Evolutionary conservation across 1,284 basidiomycete genomes (phyloP), one percentile per base, ranked within the genome.

Genomic region (Ustilago vetiveriae): DNA sequence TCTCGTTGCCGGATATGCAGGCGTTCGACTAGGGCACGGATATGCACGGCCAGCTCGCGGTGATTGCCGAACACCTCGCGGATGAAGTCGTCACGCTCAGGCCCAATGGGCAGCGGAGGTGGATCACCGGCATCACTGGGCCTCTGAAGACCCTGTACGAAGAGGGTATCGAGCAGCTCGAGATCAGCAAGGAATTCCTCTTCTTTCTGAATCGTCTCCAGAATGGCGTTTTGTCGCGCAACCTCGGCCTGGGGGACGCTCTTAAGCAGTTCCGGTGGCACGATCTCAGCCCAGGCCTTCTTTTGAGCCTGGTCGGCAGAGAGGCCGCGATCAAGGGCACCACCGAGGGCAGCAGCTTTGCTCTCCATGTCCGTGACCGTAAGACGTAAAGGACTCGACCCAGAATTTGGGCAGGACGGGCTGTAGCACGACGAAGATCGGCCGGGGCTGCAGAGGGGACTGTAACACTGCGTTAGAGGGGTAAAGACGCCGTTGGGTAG

Each of bases 401-500:
- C 23, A 39, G 73, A 59, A 37, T 68, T 60, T 9, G 74, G 69
- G 52, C 80, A 78, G 44, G 69, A 68, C 6, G 46, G 48, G 22
- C 62, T 63, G 53, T 75, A 82, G 65, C 78, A 79, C 3, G 23
- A 27, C 1, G 49, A 46, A 3, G 37, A 47, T 19, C 41, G 42
- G 2, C 42, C 60, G 26, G 76, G 43, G 88, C 88, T 82, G 84
- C 96, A 98, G 35, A 96, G 98, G 10, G 96, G 94, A 38, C 93
- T 96, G 84, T 98, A 98, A 83, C 96, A 99, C 78, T 94, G 92
- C 0, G 94, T 95, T 62, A 99, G 85, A 21, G 98, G 87, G 1
- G 94, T 98, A 82, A 98, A 97, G 10, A 98, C 93, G 33, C 96
- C 96, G 1, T 91, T 90, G 0, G 96, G 96, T 53, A 97, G 84